Percentiles rank a stretch among this genome's conserved stretches.
phyloP scores from a whole-genome alignment of 768 basidiomycete genomes.

The Candolleomyces efflorescens region DNA sequence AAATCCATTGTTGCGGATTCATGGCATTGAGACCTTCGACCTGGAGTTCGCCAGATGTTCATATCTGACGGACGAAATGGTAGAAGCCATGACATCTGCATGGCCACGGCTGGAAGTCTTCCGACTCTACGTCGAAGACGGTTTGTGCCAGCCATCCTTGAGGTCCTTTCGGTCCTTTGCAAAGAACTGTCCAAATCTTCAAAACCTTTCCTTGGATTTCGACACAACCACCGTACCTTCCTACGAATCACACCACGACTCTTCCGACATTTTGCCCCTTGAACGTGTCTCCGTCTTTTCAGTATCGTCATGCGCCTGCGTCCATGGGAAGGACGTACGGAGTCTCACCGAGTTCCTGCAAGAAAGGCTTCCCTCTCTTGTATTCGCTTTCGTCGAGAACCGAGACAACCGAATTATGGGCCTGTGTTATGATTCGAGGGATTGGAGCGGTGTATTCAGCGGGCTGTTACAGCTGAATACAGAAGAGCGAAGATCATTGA shows the following conservation, averaged over 20 bases:
- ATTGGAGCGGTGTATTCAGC: not conserved
- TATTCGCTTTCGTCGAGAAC: not conserved
- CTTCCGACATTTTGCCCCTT: not conserved
- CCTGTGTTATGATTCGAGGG: too few species aligned
- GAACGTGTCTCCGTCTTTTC: not conserved
- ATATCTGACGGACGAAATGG: not conserved
- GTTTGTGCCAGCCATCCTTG: not conserved
- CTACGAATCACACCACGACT: too few species aligned
- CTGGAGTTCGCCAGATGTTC: not conserved
- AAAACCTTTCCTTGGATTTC: not conserved
- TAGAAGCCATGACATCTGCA: not conserved
- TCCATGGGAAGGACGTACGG: not conserved
- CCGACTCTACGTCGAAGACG: not conserved
- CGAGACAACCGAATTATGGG: not conserved
- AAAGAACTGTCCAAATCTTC: not conserved
- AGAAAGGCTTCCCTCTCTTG: not conserved
- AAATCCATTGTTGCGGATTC: not conserved
- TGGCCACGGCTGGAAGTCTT: not conserved
- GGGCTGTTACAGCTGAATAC: not conserved
- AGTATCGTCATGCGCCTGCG: not conserved
- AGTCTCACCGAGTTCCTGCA: not conserved
- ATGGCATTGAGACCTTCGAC: not conserved
- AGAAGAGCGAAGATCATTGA: too few species aligned
- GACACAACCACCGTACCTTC: not conserved
- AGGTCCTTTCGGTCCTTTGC: not conserved